Base-by-base conservation (phyloP, 192 early-diverging fungal species). In the Podila epicladia region DNA sequence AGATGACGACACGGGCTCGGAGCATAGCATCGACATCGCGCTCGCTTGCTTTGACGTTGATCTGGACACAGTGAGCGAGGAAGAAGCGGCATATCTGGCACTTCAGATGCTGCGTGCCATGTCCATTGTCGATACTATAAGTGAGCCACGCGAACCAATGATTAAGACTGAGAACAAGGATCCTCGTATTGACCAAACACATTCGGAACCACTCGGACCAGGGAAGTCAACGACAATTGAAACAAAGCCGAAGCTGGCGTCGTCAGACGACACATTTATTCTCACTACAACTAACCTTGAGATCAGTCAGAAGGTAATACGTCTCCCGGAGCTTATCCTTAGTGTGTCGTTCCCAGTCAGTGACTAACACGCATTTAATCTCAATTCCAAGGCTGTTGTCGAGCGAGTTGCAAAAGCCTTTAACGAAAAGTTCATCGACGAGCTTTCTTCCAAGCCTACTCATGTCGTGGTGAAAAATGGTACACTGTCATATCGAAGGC, bases 391-490 rank as follows among this genome's bases (percentile, higher is more conserved):
- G 77, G 32, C 59, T 29, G 66, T 59, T 33, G 37, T 80, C 57
- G 77, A 80, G 26, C 59, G 19, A 35, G 59, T 33, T 2, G 41
- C 67, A 8, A 80, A 65, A 28, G 15, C 55, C 8, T 63, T 80
- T 31, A 68, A 65, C 33, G 41, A 57, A 38, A 69, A 58, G 26
- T 17, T 37, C 6, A 31, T 58, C 37, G 71, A 80, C 45, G 77
- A 73, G 17, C 26, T 69, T 26, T 22, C 49, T 12, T 61, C 48
- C 2, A 62, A 33, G 19, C 32, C 66, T 7, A 73, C 77, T 9
- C 77, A 80, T 73, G 57, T 80, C 2, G 77, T 80, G 2, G 58
- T 80, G 67, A 65, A 80, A 41, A 69, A 69, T 28, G 57, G 77
- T 80, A 80, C 35, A 65, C 3, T 9, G 3, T 5, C 8, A 1